phyloP scores from a whole-genome alignment of 2,329 filamentous ascomycete species.

The Westerdykella sp. region DNA sequence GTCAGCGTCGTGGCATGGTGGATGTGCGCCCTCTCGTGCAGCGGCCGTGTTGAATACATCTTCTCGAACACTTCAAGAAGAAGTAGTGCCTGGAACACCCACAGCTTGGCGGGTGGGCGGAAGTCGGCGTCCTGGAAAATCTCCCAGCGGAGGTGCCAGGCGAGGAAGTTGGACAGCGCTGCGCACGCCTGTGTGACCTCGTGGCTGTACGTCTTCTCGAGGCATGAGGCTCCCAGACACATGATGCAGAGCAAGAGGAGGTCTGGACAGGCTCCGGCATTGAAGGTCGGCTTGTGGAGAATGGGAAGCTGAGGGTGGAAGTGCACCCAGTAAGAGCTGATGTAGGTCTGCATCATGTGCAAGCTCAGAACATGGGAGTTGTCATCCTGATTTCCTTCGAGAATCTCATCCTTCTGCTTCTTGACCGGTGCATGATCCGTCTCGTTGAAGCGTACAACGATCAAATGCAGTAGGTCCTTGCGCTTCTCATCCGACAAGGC shows the following conservation, averaged over 20 bases:
- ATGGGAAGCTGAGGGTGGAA: conserved; percentile 94
- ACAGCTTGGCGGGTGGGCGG: conserved; percentile 84
- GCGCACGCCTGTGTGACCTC: conserved; percentile 70
- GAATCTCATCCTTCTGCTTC: conserved; percentile 67
- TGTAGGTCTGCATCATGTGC: conserved; percentile 93
- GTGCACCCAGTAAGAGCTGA: conserved; percentile 81
- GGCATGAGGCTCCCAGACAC: conserved; percentile 81
- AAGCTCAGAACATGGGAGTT: conserved; percentile 64
- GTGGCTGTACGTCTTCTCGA: conserved; percentile 74
- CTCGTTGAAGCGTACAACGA: conserved; percentile 75
- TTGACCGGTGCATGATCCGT: conserved; percentile 67
- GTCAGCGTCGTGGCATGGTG: conserved; percentile 95
- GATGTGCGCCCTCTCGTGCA: conserved; percentile 93
- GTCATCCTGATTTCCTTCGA: conserved; percentile 68
- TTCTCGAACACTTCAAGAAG: conserved; percentile 94
- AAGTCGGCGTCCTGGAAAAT: conserved; percentile 90
- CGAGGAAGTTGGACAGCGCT: conserved; percentile 80
- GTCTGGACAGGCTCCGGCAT: conserved; percentile 77
- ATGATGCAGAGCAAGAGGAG: conserved; percentile 82
- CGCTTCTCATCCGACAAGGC: conserved; percentile 83
- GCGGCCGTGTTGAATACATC: conserved; percentile 86
- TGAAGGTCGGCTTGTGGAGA: conserved; percentile 89
- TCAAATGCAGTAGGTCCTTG: conserved; percentile 73
- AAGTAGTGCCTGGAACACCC: conserved; percentile 88
- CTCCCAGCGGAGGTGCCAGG: conserved; percentile 91